These are phyloP conservation scores for Plasmodium ovale DNA, from an alignment of 169 alveolate genomes.

Conservation along the genomic window DNA sequence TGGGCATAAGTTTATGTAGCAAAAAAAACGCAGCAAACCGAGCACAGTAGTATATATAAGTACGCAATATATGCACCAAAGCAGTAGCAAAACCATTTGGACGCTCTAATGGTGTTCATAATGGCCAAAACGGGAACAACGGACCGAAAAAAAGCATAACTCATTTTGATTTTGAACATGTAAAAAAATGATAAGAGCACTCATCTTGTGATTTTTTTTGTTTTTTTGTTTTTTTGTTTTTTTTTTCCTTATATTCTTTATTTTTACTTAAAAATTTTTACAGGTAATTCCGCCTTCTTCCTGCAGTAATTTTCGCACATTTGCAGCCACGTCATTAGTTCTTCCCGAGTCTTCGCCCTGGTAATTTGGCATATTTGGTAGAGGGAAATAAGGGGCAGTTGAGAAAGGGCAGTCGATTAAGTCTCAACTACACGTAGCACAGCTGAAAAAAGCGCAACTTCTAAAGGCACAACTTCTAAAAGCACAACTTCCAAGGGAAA, in stretches of 20 bases:
- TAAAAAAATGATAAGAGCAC: background rate
- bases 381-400: no score
- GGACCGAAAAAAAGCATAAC: background rate
- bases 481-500: background rate
- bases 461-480: background rate
- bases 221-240: no score
- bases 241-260: no score
- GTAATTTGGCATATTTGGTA: no score
- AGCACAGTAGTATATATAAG: no score
- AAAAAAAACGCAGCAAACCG: background rate
- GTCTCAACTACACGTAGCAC: no score
- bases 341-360: conserved; percentile 65
- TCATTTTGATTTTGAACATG: background rate
- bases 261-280: conserved; percentile 63
- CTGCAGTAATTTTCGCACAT: conserved; percentile 77
- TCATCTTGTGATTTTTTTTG: background rate
- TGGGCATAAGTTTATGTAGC: no score
- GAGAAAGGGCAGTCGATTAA: no score
- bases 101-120: background rate
- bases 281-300: conserved; percentile 73
- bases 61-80: no score
- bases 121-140: background rate
- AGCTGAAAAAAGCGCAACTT: background rate
- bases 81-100: background rate
- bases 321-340: conserved; percentile 75